phyloP scores from a whole-genome alignment of 2,329 filamentous ascomycete genomes.

The Exophiala calicioides region DNA sequence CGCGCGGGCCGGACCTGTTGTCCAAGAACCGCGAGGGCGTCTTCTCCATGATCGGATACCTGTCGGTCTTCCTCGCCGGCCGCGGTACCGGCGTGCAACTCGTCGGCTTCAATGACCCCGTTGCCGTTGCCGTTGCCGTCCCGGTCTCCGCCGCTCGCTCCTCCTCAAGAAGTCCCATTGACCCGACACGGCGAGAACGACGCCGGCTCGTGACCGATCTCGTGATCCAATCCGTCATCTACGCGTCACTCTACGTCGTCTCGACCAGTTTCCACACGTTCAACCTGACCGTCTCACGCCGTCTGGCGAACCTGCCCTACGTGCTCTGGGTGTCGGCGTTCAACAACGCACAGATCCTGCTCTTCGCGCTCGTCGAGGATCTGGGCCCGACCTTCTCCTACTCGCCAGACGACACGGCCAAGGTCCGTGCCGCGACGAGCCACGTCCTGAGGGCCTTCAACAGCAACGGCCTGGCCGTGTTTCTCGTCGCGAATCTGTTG shows the following conservation, averaged over 20 bases:
- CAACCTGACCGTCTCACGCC: constrained; percentile 76
- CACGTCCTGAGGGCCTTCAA: constrained; percentile 81
- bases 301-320: constrained; percentile 90
- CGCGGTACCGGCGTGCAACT: constrained; percentile 80
- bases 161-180: not conserved
- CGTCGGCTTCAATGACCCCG: constrained; percentile 45
- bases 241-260: constrained; percentile 69
- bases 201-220: constrained; percentile 19
- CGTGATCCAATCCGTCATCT: constrained; percentile 47
- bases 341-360: constrained; percentile 78
- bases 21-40: constrained; percentile 93
- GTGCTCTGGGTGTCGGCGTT: constrained; percentile 90
- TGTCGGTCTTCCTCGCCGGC: constrained; percentile 90
- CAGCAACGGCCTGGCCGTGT: constrained; percentile 80
- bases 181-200: constrained; percentile 14
- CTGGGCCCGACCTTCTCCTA: constrained; percentile 39
- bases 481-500: constrained; percentile 82
- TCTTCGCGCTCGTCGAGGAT: constrained; percentile 76
- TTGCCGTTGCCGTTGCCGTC: too few species aligned
- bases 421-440: constrained; percentile 70
- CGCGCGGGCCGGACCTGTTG: constrained; percentile 70
- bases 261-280: constrained; percentile 68
- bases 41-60: constrained; percentile 91
- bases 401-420: constrained; percentile 62
- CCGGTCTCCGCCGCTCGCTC: not conserved